A percentile compares a stretch with the other conserved stretches of the same genome.
These are phyloP conservation scores for Leersia perrieri DNA, from an alignment of 176 grass and related monocot species.

Conservation along the genomic window DNA sequence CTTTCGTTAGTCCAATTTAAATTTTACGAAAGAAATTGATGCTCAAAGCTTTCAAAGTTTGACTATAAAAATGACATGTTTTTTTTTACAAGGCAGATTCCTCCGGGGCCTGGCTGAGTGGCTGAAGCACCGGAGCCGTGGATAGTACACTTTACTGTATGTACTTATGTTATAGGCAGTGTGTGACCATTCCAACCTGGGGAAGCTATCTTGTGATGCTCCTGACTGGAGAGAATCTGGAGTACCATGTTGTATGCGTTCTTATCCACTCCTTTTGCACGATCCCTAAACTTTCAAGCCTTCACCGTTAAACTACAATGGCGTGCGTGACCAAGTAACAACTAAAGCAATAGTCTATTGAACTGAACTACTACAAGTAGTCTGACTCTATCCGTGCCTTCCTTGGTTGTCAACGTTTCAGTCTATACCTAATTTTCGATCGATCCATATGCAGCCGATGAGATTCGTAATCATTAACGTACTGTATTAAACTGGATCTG, in stretches of 20 bases:
- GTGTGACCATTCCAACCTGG: neutral
- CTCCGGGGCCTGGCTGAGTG: neutral
- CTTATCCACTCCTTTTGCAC: neutral
- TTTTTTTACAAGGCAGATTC: neutral
- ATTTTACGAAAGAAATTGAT: too few relatives aligned
- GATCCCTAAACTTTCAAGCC: neutral
- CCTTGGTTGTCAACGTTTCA: constrained; percentile 10
- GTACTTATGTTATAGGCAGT: neutral
- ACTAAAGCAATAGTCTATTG: neutral
- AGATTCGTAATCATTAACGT: neutral
- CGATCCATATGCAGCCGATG: neutral
- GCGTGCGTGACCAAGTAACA: neutral
- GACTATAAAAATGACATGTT: too few relatives aligned
- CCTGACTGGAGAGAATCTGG: neutral
- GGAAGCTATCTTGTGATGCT: neutral
- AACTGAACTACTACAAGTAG: neutral
- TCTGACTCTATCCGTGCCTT: neutral
- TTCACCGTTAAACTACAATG: neutral
- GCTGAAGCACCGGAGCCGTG: neutral
- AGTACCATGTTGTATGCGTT: neutral
- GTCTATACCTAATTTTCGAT: neutral
- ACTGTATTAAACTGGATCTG: constrained; percentile 7
- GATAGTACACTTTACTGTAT: neutral
- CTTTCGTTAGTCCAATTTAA: too few relatives aligned
- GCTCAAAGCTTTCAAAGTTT: too few relatives aligned